phyloP scores from a whole-genome alignment of 2,329 filamentous ascomycete species.

The Phoma sp. region DNA sequence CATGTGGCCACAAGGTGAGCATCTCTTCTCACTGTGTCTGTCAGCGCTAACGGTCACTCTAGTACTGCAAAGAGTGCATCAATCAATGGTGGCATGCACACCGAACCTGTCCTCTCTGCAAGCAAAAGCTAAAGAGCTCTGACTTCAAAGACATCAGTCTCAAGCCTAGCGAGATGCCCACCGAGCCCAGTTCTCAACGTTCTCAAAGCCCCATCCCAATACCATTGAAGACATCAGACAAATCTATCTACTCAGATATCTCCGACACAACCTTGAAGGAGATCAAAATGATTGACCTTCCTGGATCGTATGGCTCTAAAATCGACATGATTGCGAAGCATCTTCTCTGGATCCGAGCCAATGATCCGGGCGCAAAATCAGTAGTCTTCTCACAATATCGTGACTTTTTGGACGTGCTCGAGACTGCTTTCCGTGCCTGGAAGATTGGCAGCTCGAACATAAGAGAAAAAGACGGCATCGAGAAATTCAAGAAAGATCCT shows the following conservation, averaged over 20 bases:
- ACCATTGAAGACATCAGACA: slow-evolving; percentile 33
- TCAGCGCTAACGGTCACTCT: slow-evolving; percentile 33
- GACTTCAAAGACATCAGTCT: slow-evolving; percentile 86
- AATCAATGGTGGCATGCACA: slow-evolving; percentile 76
- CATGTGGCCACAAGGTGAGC: slow-evolving; percentile 73
- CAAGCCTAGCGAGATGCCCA: slow-evolving; percentile 74
- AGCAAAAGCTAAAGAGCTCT: slow-evolving; percentile 65
- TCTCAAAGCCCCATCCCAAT: slow-evolving; percentile 23
- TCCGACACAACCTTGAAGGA: slow-evolving; percentile 72
- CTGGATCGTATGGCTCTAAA: slow-evolving; percentile 82
- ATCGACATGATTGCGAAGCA: slow-evolving; percentile 77
- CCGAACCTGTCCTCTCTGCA: slow-evolving; percentile 84
- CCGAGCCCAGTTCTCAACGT: slow-evolving; percentile 63
- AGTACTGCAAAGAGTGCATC: slow-evolving; percentile 91
- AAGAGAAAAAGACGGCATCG: slow-evolving; percentile 70
- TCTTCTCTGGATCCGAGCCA: slow-evolving; percentile 80
- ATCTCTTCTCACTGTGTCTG: too few relatives aligned
- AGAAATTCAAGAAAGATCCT: slow-evolving; percentile 77
- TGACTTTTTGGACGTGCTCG: slow-evolving; percentile 78
- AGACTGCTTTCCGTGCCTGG: slow-evolving; percentile 71
- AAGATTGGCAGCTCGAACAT: slow-evolving; percentile 77
- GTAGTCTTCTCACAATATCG: slow-evolving; percentile 94
- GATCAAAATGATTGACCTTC: slow-evolving; percentile 81
- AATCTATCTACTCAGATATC: slow-evolving; percentile 79
- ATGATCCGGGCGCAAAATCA: slow-evolving; percentile 86